Percentiles rank a stretch among this genome's conserved stretches.
Evolutionary conservation across 768 basidiomycete species (phyloP).

Genomic region (Kwoniella dejecticola): DNA sequence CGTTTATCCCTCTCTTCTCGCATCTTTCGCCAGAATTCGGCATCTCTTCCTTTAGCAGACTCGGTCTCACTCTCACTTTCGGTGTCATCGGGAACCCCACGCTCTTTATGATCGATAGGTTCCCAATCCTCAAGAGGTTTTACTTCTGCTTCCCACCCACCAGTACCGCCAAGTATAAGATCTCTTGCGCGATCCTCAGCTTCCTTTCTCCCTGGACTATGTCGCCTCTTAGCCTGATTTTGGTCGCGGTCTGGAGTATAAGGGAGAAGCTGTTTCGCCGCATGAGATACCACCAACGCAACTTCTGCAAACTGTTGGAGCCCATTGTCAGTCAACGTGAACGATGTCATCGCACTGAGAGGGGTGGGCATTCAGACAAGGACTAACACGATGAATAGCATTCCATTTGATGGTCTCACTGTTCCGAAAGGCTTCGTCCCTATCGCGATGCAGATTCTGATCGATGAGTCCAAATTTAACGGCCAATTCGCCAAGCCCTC

Average conservation of each 20-base stretch:
- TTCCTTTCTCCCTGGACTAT: not conserved
- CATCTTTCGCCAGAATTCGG: no score
- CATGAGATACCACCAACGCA: not conserved
- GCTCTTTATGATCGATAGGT: not conserved
- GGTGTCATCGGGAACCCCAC: not conserved
- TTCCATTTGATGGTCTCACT: conserved; percentile 10
- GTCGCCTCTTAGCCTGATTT: not conserved
- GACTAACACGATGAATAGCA: conserved; percentile 1
- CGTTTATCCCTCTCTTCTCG: no score
- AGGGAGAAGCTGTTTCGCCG: not conserved
- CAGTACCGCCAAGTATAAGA: conserved; percentile 2
- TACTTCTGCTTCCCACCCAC: not conserved
- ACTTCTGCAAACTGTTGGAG: not conserved
- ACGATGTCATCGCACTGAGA: no score
- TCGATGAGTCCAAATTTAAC: no score
- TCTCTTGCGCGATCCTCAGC: conserved; percentile 3
- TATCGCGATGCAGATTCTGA: not conserved
- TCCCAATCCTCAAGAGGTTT: not conserved
- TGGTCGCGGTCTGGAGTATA: not conserved
- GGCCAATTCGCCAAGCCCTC: no score
- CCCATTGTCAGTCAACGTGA: no score
- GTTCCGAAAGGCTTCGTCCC: conserved; percentile 9
- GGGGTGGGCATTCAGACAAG: no score
- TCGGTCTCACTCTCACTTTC: no score
- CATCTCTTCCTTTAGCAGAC: no score